Percentiles rank a stretch among this genome's conserved stretches.
These are phyloP conservation scores for Euphrasia confusa DNA, from an alignment of 257 asterid genomes.

Conservation along the genomic window DNA sequence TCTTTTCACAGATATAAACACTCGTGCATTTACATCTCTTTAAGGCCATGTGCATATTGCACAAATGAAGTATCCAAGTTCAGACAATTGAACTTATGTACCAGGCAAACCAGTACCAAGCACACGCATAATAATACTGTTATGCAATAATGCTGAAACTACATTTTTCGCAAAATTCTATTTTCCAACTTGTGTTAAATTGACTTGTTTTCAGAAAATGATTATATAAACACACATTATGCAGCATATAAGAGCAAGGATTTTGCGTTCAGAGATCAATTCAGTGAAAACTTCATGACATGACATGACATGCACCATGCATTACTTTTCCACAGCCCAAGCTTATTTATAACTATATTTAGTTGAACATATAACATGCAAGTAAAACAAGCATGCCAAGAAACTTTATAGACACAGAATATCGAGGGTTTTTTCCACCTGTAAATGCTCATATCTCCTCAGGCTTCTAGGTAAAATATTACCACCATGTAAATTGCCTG, in stretches of 20 bases:
- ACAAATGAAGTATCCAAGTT: not conserved
- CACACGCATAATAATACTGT: not conserved
- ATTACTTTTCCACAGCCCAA: not conserved
- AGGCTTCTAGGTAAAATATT: slow-evolving; percentile 41
- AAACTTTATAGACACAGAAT: slow-evolving; percentile 3
- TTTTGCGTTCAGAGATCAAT: not conserved
- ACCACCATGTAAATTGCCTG: slow-evolving; percentile 34
- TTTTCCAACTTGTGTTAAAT: not conserved
- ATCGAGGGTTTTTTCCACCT: slow-evolving; percentile 33
- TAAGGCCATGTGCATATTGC: slow-evolving; percentile 2
- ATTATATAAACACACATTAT: slow-evolving; percentile 5
- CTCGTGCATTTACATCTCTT: not conserved
- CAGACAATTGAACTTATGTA: not conserved
- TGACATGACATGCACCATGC: not conserved
- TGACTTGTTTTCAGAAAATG: slow-evolving; percentile 1
- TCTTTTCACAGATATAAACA: not conserved
- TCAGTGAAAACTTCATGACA: not conserved
- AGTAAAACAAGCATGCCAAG: slow-evolving; percentile 15
- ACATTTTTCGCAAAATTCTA: not conserved
- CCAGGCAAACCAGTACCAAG: not conserved
- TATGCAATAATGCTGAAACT: not conserved
- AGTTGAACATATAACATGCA: not conserved
- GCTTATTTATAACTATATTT: not conserved
- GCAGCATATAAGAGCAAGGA: not conserved
- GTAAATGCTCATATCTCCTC: slow-evolving; percentile 47